Percentiles rank a stretch among this genome's conserved stretches.
These are phyloP conservation scores for Neofusicoccum umdonicola DNA, from an alignment of 2,329 filamentous ascomycete species.

Conservation along the genomic window DNA sequence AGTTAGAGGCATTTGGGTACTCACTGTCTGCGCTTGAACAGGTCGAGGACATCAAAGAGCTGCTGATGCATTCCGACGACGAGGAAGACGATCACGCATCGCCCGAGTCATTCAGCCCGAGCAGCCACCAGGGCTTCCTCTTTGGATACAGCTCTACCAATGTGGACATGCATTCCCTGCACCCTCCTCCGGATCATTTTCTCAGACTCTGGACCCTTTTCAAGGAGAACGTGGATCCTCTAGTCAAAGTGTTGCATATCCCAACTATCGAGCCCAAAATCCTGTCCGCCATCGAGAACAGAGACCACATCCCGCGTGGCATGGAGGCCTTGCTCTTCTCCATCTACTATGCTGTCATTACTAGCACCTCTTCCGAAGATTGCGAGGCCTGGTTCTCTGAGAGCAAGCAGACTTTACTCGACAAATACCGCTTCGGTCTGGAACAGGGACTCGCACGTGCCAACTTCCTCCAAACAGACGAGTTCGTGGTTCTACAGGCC, in stretches of 20 bases:
- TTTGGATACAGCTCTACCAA: slow-evolving; percentile 71
- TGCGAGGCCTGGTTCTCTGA: slow-evolving; percentile 51
- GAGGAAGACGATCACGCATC: slow-evolving; percentile 55
- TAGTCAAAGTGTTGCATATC: slow-evolving; percentile 69
- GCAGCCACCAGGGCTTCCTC: slow-evolving; percentile 65
- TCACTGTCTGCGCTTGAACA: slow-evolving; percentile 25
- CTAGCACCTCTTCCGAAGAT: slow-evolving; percentile 49
- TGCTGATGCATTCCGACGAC: slow-evolving; percentile 61
- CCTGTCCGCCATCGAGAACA: slow-evolving; percentile 58
- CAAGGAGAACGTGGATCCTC: slow-evolving; percentile 70
- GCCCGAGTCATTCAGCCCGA: slow-evolving; percentile 32
- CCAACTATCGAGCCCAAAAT: slow-evolving; percentile 64
- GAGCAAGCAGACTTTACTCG: slow-evolving; percentile 49
- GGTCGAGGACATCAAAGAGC: slow-evolving; percentile 62
- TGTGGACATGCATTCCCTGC: slow-evolving; percentile 63
- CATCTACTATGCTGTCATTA: slow-evolving; percentile 60
- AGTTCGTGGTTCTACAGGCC: slow-evolving; percentile 61
- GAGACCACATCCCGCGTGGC: slow-evolving; percentile 57
- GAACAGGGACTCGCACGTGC: slow-evolving; percentile 64
- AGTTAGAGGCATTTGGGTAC: background rate
- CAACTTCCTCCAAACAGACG: slow-evolving; percentile 61
- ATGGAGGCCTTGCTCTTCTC: slow-evolving; percentile 61
- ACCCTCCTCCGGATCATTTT: slow-evolving; percentile 65
- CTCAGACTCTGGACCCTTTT: slow-evolving; percentile 68
- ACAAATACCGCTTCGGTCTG: slow-evolving; percentile 60